Base-by-base conservation (phyloP, 2,329 filamentous ascomycete species). In the Aspergillus tamarii region DNA sequence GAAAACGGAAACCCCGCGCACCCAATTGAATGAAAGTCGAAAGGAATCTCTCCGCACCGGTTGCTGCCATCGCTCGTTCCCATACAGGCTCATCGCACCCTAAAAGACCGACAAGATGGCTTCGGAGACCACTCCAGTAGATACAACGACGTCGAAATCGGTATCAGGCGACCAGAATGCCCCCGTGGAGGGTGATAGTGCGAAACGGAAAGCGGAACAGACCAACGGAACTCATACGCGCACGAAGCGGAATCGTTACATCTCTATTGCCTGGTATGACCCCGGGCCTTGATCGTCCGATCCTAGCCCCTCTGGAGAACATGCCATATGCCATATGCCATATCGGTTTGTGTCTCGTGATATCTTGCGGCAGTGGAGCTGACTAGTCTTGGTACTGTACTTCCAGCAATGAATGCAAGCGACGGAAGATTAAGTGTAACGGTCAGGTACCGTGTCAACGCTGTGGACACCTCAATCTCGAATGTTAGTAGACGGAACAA, bases 381-480 rank as follows among this genome's bases (percentile, higher is more conserved):
- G 54, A 64, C 67, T 67, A 63, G 69, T 57, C 14, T 21, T 36
- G 50, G 23, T 48, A 43, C 46, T 41, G 28, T 45, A 43, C 46
- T 43, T 63, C 54, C 69, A 87, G 85, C 73, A 88, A 89, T 74
- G 86, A 89, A 71, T 88, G 87, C 78, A 88, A 89, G 74, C 80
- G 87, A 56, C 83, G 88, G 62, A 89, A 90, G 79, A 89, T 90
- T 75, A 89, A 89, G 67, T 89, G 88, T 78, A 89, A 89, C 77
- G 88, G 88, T 48, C 84, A 89, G 73, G 84, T 83, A 16, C 87
- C 87, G 14, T 90, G 88, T 71, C 86, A 88, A 71, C 82, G 88
- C 67, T 90, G 88, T 75, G 87, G 87, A 30, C 88, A 89, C 75
- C 80, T 89, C 61, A 84, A 82, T 63, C 81, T 89, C 64, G 87